Conservation (phyloP, 2,329 filamentous ascomycete species). For the Microsporum canis region DNA sequence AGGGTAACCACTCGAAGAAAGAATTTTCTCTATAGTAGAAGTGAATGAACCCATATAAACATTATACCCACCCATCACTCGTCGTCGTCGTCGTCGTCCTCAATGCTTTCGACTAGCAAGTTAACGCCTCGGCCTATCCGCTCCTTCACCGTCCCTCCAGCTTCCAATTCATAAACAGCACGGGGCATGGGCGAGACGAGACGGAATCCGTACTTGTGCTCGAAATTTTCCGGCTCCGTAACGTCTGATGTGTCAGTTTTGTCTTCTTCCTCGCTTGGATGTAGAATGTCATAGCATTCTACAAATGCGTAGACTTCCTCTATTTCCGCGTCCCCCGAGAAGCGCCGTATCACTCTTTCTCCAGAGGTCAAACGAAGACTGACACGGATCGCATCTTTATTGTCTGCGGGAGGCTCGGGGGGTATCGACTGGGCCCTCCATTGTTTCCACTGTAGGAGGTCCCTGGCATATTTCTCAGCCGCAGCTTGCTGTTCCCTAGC, state of each 20-base stretch:
- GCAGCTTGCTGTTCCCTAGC: constrained; percentile 54
- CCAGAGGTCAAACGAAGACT: constrained; percentile 52
- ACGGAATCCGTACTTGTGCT: constrained; percentile 73
- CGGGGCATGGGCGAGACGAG: constrained; percentile 79
- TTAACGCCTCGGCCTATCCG: constrained; percentile 75
- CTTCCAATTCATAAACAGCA: constrained; percentile 61
- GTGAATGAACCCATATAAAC: not conserved
- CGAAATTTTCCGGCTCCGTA: constrained; percentile 51
- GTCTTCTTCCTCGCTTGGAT: constrained; percentile 23
- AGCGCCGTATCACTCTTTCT: constrained; percentile 66
- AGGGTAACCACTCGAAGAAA: not conserved
- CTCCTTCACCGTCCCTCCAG: constrained; percentile 54
- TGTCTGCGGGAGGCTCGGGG: constrained; percentile 54
- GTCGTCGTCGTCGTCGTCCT: constrained; percentile 40
- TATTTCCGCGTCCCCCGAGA: constrained; percentile 55
- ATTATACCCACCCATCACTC: not conserved
- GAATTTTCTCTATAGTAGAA: not conserved
- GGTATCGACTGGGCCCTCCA: constrained; percentile 64
- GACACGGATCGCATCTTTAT: constrained; percentile 61
- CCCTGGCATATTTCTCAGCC: constrained; percentile 44
- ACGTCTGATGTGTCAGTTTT: constrained; percentile 15
- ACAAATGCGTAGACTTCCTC: constrained; percentile 95
- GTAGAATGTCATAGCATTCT: constrained; percentile 67
- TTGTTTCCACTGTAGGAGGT: constrained; percentile 59
- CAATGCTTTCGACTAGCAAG: constrained; percentile 68